phyloP scores from a whole-genome alignment of 2,329 filamentous ascomycete species.

The Biscogniauxia sp. region DNA sequence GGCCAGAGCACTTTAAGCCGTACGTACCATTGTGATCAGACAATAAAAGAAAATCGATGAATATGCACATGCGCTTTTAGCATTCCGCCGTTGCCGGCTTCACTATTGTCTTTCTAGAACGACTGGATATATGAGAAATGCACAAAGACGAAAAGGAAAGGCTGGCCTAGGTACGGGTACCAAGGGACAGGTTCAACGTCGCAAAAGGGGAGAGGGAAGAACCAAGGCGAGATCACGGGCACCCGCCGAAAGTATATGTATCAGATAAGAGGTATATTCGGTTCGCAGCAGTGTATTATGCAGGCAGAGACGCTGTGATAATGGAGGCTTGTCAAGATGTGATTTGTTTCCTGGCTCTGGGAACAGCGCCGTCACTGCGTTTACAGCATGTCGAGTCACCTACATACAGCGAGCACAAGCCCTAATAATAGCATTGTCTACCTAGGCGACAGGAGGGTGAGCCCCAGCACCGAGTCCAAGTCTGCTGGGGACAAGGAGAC shows the following conservation, averaged over 20 bases:
- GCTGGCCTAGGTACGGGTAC: slow-evolving; percentile 21
- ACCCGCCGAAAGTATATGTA: slow-evolving; percentile 33
- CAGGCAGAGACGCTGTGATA: slow-evolving; percentile 30
- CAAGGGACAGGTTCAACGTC: slow-evolving; percentile 28
- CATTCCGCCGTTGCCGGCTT: slow-evolving; percentile 34
- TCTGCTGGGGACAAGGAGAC: slow-evolving; percentile 11
- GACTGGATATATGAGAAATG: slow-evolving; percentile 30
- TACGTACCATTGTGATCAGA: slow-evolving; percentile 23
- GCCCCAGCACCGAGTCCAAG: background rate
- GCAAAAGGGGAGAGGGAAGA: slow-evolving; percentile 31
- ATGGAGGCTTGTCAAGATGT: slow-evolving; percentile 27
- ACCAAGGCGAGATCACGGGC: slow-evolving; percentile 27
- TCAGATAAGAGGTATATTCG: slow-evolving; percentile 19
- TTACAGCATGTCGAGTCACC: slow-evolving; percentile 15
- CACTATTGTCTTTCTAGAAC: slow-evolving; percentile 27
- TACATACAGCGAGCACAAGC: slow-evolving; percentile 18
- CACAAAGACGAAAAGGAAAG: slow-evolving; percentile 28
- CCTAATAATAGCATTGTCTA: slow-evolving; percentile 33
- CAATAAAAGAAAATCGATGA: slow-evolving; percentile 8
- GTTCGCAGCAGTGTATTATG: slow-evolving; percentile 23
- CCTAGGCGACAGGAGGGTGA: slow-evolving; percentile 13
- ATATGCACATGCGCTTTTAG: slow-evolving; percentile 23
- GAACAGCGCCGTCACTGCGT: slow-evolving; percentile 23
- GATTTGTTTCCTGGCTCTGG: slow-evolving; percentile 30
- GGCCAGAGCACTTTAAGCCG: slow-evolving; percentile 1